phyloP scores from a whole-genome alignment of 768 basidiomycete species.

The Gymnopilus junonius region DNA sequence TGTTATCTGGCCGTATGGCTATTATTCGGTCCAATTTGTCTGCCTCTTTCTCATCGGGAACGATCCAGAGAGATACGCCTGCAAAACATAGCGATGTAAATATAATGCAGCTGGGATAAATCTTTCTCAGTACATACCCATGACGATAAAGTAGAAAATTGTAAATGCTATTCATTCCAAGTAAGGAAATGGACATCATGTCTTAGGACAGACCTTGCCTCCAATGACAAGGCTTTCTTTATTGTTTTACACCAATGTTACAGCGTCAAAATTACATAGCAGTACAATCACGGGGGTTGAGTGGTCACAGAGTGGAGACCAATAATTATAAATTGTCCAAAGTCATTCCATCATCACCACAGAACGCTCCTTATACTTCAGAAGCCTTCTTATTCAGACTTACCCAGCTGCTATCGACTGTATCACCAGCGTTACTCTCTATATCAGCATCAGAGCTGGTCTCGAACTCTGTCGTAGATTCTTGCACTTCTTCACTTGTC shows the following conservation, averaged over 20 bases:
- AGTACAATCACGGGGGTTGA: background rate
- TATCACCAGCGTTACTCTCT: conserved; percentile 63
- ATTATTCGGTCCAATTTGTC: conserved; percentile 51
- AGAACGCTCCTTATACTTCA: conserved; percentile 5
- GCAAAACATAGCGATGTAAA: background rate
- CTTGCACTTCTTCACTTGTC: conserved; percentile 12
- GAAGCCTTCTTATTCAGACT: conserved; percentile 47
- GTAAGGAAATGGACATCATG: background rate
- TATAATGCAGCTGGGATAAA: background rate
- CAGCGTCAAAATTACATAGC: background rate
- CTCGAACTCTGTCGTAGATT: conserved; percentile 38
- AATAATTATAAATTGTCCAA: background rate
- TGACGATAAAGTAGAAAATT: background rate
- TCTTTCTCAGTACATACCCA: background rate
- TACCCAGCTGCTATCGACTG: conserved; percentile 71
- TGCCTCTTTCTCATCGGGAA: conserved; percentile 53
- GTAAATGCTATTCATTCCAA: background rate
- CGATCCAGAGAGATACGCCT: conserved; percentile 76
- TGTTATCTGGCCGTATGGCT: conserved; percentile 34
- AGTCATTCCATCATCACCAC: background rate
- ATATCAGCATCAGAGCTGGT: conserved; percentile 68
- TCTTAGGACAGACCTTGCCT: background rate
- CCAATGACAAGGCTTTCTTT: too few species aligned
- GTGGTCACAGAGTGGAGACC: conserved; percentile 1
- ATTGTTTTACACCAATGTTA: background rate